A percentile compares a stretch with the other conserved stretches of the same genome.
Evolutionary conservation across 208 protist species (phyloP).

Genomic region (Acanthamoeba lenticulata): DNA sequence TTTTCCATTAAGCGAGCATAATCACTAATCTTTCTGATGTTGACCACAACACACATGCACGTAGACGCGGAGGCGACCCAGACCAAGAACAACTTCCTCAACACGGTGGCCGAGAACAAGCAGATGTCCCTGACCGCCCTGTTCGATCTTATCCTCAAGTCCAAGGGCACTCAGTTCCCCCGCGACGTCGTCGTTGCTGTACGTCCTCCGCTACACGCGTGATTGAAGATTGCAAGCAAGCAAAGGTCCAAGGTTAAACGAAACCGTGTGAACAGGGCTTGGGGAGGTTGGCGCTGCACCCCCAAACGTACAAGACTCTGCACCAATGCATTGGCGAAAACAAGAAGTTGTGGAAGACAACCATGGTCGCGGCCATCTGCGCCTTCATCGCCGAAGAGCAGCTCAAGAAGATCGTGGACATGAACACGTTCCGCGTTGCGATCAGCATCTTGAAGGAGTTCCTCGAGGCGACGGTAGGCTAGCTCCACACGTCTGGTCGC

Average conservation of each 20-base stretch:
- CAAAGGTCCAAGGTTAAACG: too few relatives aligned
- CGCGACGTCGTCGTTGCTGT: conserved; percentile 52
- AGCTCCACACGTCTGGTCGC: too few relatives aligned
- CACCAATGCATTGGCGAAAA: conserved; percentile 45
- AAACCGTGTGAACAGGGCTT: neutral
- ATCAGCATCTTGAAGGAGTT: conserved; percentile 50
- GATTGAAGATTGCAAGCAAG: neutral
- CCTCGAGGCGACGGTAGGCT: conserved; percentile 22
- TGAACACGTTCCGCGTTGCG: conserved; percentile 26
- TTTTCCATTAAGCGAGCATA: neutral
- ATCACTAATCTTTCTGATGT: neutral
- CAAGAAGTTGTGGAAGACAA: conserved; percentile 61
- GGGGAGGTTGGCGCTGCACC: neutral
- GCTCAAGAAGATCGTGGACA: conserved; percentile 26
- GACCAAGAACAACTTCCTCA: conserved; percentile 63
- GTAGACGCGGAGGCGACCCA: conserved; percentile 29
- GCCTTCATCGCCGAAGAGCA: conserved; percentile 52
- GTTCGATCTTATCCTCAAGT: conserved; percentile 52
- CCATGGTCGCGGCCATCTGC: conserved; percentile 58
- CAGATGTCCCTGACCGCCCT: neutral
- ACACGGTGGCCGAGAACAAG: conserved; percentile 48
- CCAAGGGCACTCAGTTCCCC: conserved; percentile 54
- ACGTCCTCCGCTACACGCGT: neutral
- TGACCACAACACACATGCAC: neutral
- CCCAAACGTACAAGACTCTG: conserved; percentile 37